Base-by-base conservation (phyloP, 257 asterid species). In the Scutellaria galericulata region DNA sequence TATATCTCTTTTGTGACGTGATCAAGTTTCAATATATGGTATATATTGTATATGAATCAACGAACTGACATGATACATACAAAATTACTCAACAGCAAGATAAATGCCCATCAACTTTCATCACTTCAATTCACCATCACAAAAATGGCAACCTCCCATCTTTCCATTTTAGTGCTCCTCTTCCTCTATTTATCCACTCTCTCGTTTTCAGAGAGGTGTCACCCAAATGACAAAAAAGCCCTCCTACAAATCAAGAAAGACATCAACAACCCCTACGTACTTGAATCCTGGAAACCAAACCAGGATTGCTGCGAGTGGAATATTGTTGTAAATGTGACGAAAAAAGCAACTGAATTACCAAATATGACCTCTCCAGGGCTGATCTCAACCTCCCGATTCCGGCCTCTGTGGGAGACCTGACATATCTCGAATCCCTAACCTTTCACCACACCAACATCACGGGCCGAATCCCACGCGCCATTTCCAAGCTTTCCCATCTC, bases 231-330 rank as follows among this genome's bases (percentile, higher is more conserved):
- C 84, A 88, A 90, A 59, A 74, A 76, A 11, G 92, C 68, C 52
- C 89, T 90, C n/a, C 70, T 90, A 10, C 48, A 83, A 53, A 83
- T 90, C 85, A 88, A 88, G 75, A 52, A 80, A 42, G 86, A 72
- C 55, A 70, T 88, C 11, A 71, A 79, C 78, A 85, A 83, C 12
- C 91, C 93, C 24, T 77, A 78, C 71, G 72, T 41, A 5, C 53
- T 86, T 15, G 79, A 83, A 74, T 81, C 96, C 0, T 89, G 92
- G 90, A 59, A 78, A 14, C 83, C 94, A 2, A 52, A 81, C 3
- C 42, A 68, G 37, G 94, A 87, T 11, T 89, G 96, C 68, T 89
- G 96, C 51, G 27, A 70, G 0, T 87, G 96, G 96, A 18, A 18
- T 67, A 78, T 14, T 61, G 13, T 0, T 67, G 86, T 6, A 7